Conservation (phyloP, 371 early-diverging fungal genomes). For the Lichtheimia corymbifera region DNA sequence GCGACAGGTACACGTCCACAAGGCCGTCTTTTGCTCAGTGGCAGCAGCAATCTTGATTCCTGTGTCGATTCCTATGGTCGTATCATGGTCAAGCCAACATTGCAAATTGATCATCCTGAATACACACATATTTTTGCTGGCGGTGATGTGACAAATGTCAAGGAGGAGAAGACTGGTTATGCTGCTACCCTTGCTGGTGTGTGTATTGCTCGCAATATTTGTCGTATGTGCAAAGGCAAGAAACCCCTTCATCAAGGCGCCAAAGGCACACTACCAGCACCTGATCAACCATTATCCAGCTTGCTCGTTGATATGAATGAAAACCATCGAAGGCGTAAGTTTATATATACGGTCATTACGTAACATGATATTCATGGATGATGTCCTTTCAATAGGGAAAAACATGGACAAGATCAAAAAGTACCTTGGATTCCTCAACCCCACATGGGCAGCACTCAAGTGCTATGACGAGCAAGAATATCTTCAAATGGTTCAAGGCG, state of each 20-base stretch:
- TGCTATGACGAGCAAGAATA: conserved; percentile 31
- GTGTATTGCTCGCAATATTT: conserved; percentile 51
- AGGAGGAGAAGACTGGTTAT: conserved; percentile 63
- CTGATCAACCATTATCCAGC: conserved; percentile 36
- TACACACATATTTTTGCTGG: conserved; percentile 66
- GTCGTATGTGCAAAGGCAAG: conserved; percentile 48
- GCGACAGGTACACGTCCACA: conserved; percentile 46
- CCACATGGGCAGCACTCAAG: conserved; percentile 34
- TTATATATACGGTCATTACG: not conserved
- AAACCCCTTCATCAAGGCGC: conserved; percentile 37
- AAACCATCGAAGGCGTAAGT: conserved; percentile 28
- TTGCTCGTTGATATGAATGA: not conserved
- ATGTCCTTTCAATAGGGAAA: not conserved
- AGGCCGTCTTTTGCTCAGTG: conserved; percentile 23
- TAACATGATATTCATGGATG: no score
- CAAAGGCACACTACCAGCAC: conserved; percentile 39
- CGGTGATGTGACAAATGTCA: conserved; percentile 65
- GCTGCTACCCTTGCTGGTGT: conserved; percentile 59
- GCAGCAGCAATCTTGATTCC: conserved; percentile 17
- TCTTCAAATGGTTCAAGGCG: conserved; percentile 30
- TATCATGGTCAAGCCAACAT: conserved; percentile 58
- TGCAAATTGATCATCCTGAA: conserved; percentile 60
- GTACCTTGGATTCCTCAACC: conserved; percentile 25
- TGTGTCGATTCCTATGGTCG: conserved; percentile 35
- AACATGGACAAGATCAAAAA: conserved; percentile 20